phyloP scores from a whole-genome alignment of 2,329 filamentous ascomycete species.

The Aspergillus persii region DNA sequence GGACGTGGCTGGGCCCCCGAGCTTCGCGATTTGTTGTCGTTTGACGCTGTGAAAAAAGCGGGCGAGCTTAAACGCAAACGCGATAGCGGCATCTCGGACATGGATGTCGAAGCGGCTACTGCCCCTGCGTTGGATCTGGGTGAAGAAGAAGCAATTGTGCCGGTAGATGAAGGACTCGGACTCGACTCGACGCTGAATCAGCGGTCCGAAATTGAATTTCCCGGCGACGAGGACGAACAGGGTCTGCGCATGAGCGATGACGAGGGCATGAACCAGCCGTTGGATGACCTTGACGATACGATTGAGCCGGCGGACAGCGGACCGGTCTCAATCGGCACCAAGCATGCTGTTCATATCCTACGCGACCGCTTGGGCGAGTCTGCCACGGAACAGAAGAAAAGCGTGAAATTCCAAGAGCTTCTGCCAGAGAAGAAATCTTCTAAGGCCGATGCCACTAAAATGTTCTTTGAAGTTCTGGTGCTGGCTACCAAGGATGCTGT shows the following conservation, averaged over 20 bases:
- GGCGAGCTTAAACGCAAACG: slow-evolving; percentile 91
- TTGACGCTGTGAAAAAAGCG: slow-evolving; percentile 73
- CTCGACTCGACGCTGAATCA: slow-evolving; percentile 49
- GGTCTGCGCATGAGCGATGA: slow-evolving; percentile 47
- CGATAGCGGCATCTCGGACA: slow-evolving; percentile 79
- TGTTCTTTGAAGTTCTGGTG: slow-evolving; percentile 98
- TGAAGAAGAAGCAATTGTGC: slow-evolving; percentile 60
- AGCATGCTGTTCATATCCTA: slow-evolving; percentile 91
- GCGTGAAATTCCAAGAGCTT: slow-evolving; percentile 86
- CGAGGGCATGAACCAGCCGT: slow-evolving; percentile 44
- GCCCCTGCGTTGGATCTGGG: slow-evolving; percentile 60
- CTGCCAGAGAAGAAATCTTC: slow-evolving; percentile 78
- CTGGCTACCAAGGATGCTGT: slow-evolving; percentile 97
- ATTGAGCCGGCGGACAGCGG: slow-evolving; percentile 80
- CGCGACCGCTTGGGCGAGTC: slow-evolving; percentile 75
- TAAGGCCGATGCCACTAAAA: slow-evolving; percentile 92
- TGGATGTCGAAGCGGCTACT: slow-evolving; percentile 68
- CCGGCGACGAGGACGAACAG: slow-evolving; percentile 55
- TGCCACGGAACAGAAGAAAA: slow-evolving; percentile 70
- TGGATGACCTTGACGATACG: slow-evolving; percentile 74
- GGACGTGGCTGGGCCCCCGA: slow-evolving; percentile 86
- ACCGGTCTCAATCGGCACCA: slow-evolving; percentile 84
- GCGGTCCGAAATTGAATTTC: slow-evolving; percentile 64
- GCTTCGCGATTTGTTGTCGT: slow-evolving; percentile 83
- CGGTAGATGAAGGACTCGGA: slow-evolving; percentile 51